Evolutionary conservation across 148 eudicot species (phyloP), one percentile per base, ranked within the genome.

Genomic region (Agrostemma githago): DNA sequence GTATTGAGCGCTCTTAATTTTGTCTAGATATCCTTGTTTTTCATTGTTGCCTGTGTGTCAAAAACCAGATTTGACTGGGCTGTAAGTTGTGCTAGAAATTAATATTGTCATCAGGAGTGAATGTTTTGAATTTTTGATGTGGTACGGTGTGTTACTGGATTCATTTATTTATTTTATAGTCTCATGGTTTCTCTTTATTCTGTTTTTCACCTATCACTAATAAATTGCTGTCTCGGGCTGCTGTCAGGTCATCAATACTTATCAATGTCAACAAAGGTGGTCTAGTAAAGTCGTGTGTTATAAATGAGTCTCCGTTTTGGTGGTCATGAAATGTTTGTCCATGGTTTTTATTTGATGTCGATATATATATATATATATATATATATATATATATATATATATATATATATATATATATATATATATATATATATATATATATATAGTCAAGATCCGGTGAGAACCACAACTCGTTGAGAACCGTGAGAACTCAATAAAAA

Each of bases 221-320:
- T 26, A 70, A 57, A 39, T 41, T 74, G 56, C 42, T 40, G 34
- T 41, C 71, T 43, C 46, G 62, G 63, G 10, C 40, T 15, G 20
- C 15, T 6, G 62, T 42, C 40, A 43, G 37, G 64, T 44, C 57
- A 21, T 58, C 62, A 59, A 39, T 40, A 2, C 46, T 15, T 39
- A 65, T 39, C 19, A 65, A 15, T 61, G 64, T 21, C 42, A 14
- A 60, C 4, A 53, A 15, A 53, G 41, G 41, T n/a, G 62, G 72
- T 57, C 11, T 8, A 67, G 62, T 68, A 56, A 68, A 44, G 67
- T 48, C 38, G 12, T 68, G 44, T 69, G 74, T 51, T 78, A 59
- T 73, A 17, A 56, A 46, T 77, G n/a, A 54, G 59, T 41, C 75
- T 37, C 14, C 54, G 16, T 14, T 26, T 53, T 71, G 57, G 19